phyloP scores from a whole-genome alignment of 2,329 filamentous ascomycete genomes.

The Fusarium sp. region DNA sequence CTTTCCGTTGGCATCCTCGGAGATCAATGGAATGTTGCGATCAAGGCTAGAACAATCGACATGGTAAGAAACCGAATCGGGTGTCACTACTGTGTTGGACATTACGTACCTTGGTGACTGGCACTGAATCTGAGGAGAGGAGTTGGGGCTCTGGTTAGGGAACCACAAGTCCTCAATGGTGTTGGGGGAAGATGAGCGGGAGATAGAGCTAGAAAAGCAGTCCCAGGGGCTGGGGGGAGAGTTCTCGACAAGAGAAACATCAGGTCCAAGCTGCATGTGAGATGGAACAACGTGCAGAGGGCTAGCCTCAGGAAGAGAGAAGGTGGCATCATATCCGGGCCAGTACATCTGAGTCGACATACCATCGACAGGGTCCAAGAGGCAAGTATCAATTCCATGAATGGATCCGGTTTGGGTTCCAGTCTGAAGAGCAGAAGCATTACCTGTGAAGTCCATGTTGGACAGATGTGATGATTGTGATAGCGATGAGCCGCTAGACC shows the following conservation, averaged over 20 bases:
- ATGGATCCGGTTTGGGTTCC: slow-evolving; percentile 54
- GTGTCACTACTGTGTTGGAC: slow-evolving; percentile 6
- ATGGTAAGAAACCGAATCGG: slow-evolving; percentile 40
- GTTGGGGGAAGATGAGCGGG: slow-evolving; percentile 62
- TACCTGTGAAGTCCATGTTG: slow-evolving; percentile 65
- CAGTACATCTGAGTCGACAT: slow-evolving; percentile 64
- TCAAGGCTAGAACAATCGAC: slow-evolving; percentile 45
- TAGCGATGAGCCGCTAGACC: slow-evolving; percentile 57
- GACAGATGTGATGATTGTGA: slow-evolving; percentile 63
- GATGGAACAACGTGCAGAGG: slow-evolving; percentile 66
- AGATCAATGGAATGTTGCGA: slow-evolving; percentile 46
- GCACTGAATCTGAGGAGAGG: slow-evolving; percentile 61
- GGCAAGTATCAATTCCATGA: slow-evolving; percentile 63
- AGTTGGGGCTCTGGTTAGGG: slow-evolving; percentile 53
- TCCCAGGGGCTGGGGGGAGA: slow-evolving; percentile 65
- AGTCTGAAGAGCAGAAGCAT: slow-evolving; percentile 57
- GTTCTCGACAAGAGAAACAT: slow-evolving; percentile 59
- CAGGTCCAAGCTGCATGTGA: slow-evolving; percentile 66
- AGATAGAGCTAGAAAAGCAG: slow-evolving; percentile 64
- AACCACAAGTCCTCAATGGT: slow-evolving; percentile 62
- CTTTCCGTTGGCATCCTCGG: slow-evolving; percentile 45
- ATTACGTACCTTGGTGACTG: slow-evolving; percentile 65
- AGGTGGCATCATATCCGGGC: slow-evolving; percentile 57
- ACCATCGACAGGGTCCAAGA: slow-evolving; percentile 60
- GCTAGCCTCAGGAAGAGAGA: slow-evolving; percentile 57